Evolutionary conservation across 2,329 filamentous ascomycete species (phyloP), one percentile per base, ranked within the genome.

Genomic region (Stemphylium beticola): DNA sequence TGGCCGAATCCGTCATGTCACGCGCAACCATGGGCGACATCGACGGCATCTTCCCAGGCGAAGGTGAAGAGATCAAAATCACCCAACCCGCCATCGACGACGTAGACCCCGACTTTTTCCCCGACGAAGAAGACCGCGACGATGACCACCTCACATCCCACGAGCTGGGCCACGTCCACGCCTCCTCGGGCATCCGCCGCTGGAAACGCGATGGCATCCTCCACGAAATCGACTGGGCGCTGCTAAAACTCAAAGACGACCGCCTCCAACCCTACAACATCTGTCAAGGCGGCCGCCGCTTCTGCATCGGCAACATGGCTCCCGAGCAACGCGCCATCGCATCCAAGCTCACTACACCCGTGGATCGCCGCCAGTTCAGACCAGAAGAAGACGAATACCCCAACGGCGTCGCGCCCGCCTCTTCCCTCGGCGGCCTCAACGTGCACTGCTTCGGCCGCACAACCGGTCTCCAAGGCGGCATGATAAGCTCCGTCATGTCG

Each of bases 221-320:
- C 5, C 93, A 97, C 72, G 93, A 98, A 74, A 92, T 98, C 39
- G 93, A 98, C 74, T 98, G 93, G 93, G 92, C 93, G 0, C 79
- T 98, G 2, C 92, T 98, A 65, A 86, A 90, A 62, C 91, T 98
- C 60, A 80, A 88, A 10, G 81, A 87, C 4, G 83, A 87, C 10
- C 86, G 93, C 1, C 78, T 87, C 12, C 90, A 93, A 3, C 80
- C 83, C 0, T 83, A 85, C 55, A 97, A 97, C 65, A 76, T 85
- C 10, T 88, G 96, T 18, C 85, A 85, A 57, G 81, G 78, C 22
- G 81, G 77, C 36, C 71, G 67, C 29, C 75, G 76, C 43, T 79
- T 71, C 53, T 74, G 68, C 48, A 53, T 72, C 20, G 60, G 61
- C 18, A 39, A 34, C 4, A 62, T 69, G 49, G 58, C 64, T 24